These are phyloP conservation scores for Rhododendron williamsianum DNA, from an alignment of 148 eudicot genomes.

Conservation along the genomic window DNA sequence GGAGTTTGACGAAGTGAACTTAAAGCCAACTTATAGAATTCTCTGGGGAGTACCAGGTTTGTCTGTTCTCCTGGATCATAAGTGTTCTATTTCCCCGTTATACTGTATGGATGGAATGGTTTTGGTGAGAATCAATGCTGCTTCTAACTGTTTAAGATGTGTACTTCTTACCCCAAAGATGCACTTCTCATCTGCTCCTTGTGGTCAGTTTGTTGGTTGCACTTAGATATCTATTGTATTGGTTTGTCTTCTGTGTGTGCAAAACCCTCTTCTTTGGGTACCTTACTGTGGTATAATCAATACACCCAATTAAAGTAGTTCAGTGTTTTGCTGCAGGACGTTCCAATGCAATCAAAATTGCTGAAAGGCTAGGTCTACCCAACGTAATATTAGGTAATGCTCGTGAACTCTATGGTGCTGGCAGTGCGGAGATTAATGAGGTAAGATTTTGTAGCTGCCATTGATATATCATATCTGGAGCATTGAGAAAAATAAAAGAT, in stretches of 20 bases:
- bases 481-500: not conserved
- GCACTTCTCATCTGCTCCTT: not conserved
- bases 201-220: not conserved
- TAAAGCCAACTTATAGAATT: conserved; percentile 93
- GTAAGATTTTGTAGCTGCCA: conserved; percentile 29
- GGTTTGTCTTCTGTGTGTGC: not conserved
- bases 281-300: not conserved
- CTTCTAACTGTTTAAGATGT: not conserved
- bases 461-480: not conserved
- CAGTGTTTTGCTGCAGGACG: conserved; percentile 52
- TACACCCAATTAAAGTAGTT: not conserved
- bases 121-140: not conserved
- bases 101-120: not conserved
- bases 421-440: conserved; percentile 96
- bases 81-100: not conserved
- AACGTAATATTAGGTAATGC: conserved; percentile 47
- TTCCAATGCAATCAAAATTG: conserved; percentile 96
- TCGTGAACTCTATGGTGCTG: conserved; percentile 73
- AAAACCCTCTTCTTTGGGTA: not conserved
- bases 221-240: not conserved
- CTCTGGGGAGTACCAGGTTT: conserved; percentile 98
- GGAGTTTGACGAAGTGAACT: conserved; percentile 96
- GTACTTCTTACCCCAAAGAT: not conserved
- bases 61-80: not conserved
- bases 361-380: conserved; percentile 86